phyloP scores from a whole-genome alignment of 2,329 filamentous ascomycete species.

The Septoria linicola region DNA sequence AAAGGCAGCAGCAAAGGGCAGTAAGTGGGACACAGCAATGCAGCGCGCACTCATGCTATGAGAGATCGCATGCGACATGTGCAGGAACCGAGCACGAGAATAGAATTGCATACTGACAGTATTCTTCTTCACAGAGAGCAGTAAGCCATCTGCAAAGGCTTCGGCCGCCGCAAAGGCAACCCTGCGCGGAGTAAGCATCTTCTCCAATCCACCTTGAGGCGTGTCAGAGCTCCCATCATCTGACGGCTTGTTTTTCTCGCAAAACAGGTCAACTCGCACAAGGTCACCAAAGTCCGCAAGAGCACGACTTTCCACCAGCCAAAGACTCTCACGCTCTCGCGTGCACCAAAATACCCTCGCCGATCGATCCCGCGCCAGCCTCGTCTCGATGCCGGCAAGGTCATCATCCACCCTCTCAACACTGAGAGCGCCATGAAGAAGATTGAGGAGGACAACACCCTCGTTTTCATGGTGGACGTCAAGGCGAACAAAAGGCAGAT shows the following conservation, averaged over 20 bases:
- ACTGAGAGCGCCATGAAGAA: slow-evolving; percentile 99
- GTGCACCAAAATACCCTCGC: slow-evolving; percentile 92
- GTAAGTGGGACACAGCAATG: slow-evolving; percentile 16
- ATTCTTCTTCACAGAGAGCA: slow-evolving; percentile 39
- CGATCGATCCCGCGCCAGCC: slow-evolving; percentile 88
- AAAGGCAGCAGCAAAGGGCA: slow-evolving; percentile 30
- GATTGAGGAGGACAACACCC: slow-evolving; percentile 99
- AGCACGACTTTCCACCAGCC: slow-evolving; percentile 96
- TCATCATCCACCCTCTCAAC: slow-evolving; percentile 97
- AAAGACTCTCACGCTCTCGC: slow-evolving; percentile 91
- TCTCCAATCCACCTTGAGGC: slow-evolving; percentile 42
- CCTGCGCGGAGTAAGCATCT: slow-evolving; percentile 82
- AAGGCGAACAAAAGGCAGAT: slow-evolving; percentile 99
- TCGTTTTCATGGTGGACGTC: slow-evolving; percentile 51
- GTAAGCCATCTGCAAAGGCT: slow-evolving; percentile 74
- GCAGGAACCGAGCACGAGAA: neutral
- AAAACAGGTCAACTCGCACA: slow-evolving; percentile 69
- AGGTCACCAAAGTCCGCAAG: slow-evolving; percentile 88
- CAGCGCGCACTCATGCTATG: slow-evolving; percentile 3
- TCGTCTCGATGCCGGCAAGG: slow-evolving; percentile 94
- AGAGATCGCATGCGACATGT: slow-evolving; percentile 8
- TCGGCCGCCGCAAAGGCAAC: slow-evolving; percentile 92
- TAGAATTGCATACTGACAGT: slow-evolving; percentile 31
- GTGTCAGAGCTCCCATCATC: slow-evolving; percentile 52
- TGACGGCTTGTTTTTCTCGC: slow-evolving; percentile 52